phyloP scores from a whole-genome alignment of 441 rosid genomes.

The Metrosideros polymorpha region DNA sequence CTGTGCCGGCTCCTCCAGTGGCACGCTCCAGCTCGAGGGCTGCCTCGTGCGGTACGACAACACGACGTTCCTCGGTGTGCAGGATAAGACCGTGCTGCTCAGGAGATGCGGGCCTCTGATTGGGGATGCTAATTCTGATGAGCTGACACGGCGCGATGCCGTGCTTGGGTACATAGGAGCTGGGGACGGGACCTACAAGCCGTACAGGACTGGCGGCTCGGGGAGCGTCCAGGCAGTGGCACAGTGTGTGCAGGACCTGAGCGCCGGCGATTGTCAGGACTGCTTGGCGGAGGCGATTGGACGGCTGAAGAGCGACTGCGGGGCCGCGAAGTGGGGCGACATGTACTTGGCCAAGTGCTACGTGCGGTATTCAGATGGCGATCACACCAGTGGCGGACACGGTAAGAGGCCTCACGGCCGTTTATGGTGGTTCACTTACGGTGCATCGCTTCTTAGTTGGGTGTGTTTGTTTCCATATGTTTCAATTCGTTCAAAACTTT shows the following conservation, averaged over 20 bases:
- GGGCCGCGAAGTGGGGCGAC: constrained; percentile 6
- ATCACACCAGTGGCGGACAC: neutral
- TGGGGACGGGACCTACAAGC: constrained; percentile 1
- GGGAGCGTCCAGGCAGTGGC: neutral
- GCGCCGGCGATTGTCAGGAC: constrained; percentile 4
- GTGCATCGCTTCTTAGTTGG: neutral
- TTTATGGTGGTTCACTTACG: neutral
- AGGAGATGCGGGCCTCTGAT: constrained; percentile 4
- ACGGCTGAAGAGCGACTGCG: constrained; percentile 5
- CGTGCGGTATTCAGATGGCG: neutral
- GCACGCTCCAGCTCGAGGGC: constrained; percentile 8
- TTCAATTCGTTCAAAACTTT: neutral
- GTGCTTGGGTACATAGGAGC: constrained; percentile 2
- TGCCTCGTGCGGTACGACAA: constrained; percentile 11
- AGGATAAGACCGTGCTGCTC: constrained; percentile 4
- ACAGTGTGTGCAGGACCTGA: constrained; percentile 9
- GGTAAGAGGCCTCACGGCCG: neutral
- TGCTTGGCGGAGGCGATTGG: constrained; percentile 5
- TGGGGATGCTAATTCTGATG: neutral
- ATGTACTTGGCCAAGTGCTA: constrained; percentile 10
- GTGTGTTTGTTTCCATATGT: neutral
- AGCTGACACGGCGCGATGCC: neutral
- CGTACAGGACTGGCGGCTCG: neutral
- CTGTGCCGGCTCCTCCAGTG: neutral
- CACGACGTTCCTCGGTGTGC: constrained; percentile 1